Percentiles rank a stretch among this genome's conserved stretches.
Conservation (phyloP, 2,329 filamentous ascomycete genomes). For the Aureobasidium leucospermi region DNA sequence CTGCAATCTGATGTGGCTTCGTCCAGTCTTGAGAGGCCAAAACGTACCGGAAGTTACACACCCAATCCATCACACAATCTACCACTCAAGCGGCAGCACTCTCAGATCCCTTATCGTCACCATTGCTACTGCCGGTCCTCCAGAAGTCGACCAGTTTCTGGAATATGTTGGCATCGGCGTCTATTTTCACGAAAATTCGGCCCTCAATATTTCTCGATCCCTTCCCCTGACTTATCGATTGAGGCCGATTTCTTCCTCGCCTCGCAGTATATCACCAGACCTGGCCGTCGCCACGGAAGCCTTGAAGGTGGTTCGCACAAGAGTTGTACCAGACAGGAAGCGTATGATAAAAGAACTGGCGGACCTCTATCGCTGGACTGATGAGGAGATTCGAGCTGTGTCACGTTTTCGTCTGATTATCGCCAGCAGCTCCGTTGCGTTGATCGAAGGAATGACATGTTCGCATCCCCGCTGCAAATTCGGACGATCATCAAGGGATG, state of each 20-base stretch:
- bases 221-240: background rate
- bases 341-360: background rate
- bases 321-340: background rate
- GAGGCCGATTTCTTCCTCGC: background rate
- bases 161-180: background rate
- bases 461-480: background rate
- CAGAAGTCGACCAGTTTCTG: background rate
- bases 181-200: background rate
- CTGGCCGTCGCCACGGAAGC: background rate
- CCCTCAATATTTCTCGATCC: background rate
- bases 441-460: background rate
- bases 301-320: background rate
- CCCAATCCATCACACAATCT: background rate
- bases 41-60: background rate
- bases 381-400: background rate
- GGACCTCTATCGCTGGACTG: background rate
- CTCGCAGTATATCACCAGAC: background rate
- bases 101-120: background rate
- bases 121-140: background rate
- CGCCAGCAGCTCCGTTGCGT: background rate
- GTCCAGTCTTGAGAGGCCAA: background rate
- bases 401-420: background rate
- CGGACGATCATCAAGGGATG: background rate
- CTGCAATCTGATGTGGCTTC: background rate
- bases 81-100: background rate